Evolutionary conservation across 805 yeast species (phyloP).

Genomic region (Metschnikowia hibisci): DNA sequence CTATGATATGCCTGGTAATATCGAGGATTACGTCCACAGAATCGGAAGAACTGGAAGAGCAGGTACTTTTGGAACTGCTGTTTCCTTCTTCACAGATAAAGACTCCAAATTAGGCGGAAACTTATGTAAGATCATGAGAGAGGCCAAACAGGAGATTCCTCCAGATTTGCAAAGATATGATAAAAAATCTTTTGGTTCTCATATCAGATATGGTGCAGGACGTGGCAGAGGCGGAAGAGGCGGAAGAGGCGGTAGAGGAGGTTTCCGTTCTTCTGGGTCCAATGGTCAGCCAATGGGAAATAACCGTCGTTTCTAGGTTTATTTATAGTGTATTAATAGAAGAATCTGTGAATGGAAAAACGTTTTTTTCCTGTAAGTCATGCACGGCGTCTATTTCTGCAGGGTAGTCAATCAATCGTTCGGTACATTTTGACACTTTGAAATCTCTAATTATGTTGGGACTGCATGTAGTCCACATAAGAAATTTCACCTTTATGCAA

Average conservation of each 20-base stretch:
- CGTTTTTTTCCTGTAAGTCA: no score
- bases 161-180: slow-evolving; percentile 69
- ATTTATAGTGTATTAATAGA: slow-evolving; percentile 5
- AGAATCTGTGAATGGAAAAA: background rate
- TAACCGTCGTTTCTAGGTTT: slow-evolving; percentile 38
- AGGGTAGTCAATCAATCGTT: no score
- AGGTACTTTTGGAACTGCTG: slow-evolving; percentile 92
- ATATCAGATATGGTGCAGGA: slow-evolving; percentile 43
- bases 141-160: slow-evolving; percentile 91
- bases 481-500: no score
- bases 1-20: slow-evolving; percentile 96
- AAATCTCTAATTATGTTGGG: no score
- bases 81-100: slow-evolving; percentile 86
- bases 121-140: slow-evolving; percentile 83
- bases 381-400: no score
- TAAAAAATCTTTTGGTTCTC: slow-evolving; percentile 63
- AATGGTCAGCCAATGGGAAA: slow-evolving; percentile 48
- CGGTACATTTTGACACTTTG: no score
- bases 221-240: slow-evolving; percentile 20
- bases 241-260: slow-evolving; percentile 49
- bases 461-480: no score
- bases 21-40: slow-evolving; percentile 97
- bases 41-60: slow-evolving; percentile 99
- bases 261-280: slow-evolving; percentile 44
- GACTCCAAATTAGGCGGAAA: slow-evolving; percentile 88